Evolutionary conservation across 2,329 filamentous ascomycete species (phyloP).

Genomic region (Rhexocercosporidium sp.): DNA sequence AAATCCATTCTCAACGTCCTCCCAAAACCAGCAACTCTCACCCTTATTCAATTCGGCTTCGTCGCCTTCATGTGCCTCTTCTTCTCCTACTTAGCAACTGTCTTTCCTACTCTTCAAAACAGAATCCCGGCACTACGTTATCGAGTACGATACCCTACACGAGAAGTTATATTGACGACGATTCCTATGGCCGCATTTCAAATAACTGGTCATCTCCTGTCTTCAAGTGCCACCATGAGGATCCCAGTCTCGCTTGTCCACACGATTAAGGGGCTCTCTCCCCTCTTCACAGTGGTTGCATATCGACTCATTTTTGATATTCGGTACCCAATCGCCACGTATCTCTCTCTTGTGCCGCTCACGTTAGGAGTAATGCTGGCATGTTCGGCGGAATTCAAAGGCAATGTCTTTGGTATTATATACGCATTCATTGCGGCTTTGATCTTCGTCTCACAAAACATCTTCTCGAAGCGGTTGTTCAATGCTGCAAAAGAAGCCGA

Average conservation of each 20-base stretch:
- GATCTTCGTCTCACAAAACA: conserved; percentile 97
- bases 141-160: conserved; percentile 80
- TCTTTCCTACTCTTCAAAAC: conserved; percentile 73
- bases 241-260: conserved; percentile 97
- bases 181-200: conserved; percentile 93
- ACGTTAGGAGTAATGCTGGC: conserved; percentile 95
- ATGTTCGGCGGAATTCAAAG: conserved; percentile 89
- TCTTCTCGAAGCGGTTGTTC: conserved; percentile 97
- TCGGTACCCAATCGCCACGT: conserved; percentile 84
- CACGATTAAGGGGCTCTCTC: conserved; percentile 97
- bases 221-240: conserved; percentile 89
- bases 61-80: conserved; percentile 87
- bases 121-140: conserved; percentile 80
- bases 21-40: conserved; percentile 88
- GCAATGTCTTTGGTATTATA: conserved; percentile 86
- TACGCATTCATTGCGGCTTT: conserved; percentile 90
- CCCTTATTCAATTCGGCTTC: conserved; percentile 90
- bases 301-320: conserved; percentile 91
- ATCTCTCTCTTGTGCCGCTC: conserved; percentile 86
- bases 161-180: conserved; percentile 83
- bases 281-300: conserved; percentile 91
- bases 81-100: conserved; percentile 74
- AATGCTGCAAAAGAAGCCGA: conserved; percentile 90
- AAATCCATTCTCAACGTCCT: conserved; percentile 95
- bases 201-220: conserved; percentile 90